A percentile compares a stretch with the other conserved stretches of the same genome.
Conservation (phyloP, 179 eudicot species). For the Pouteria campechiana region DNA sequence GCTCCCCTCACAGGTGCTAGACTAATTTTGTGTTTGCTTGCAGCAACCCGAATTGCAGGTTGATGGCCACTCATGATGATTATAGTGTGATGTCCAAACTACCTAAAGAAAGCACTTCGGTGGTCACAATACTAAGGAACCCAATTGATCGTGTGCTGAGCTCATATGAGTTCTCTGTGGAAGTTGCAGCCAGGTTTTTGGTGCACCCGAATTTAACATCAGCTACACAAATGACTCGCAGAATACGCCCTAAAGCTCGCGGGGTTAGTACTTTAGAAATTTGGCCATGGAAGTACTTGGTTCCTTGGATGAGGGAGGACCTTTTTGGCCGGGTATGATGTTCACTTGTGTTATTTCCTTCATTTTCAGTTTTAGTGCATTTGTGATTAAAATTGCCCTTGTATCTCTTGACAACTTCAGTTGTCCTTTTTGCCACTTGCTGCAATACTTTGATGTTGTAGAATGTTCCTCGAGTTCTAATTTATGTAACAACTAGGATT, state of each 20-base stretch:
- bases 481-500: too few relatives aligned
- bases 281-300: slow-evolving; percentile 99
- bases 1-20: too few relatives aligned
- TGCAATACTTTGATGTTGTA: too few relatives aligned
- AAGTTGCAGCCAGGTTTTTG: slow-evolving; percentile 92
- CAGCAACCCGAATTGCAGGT: slow-evolving; percentile 69
- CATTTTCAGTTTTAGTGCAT: too few relatives aligned
- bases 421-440: too few relatives aligned
- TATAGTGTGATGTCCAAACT: slow-evolving; percentile 84
- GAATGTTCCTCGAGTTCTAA: too few relatives aligned
- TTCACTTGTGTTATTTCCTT: not conserved
- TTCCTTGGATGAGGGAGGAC: slow-evolving; percentile 99
- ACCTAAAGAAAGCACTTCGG: slow-evolving; percentile 63
- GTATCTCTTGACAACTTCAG: too few relatives aligned
- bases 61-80: slow-evolving; percentile 84
- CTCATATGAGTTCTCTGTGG: slow-evolving; percentile 86
- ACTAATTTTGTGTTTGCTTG: slow-evolving; percentile 10
- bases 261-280: slow-evolving; percentile 80
- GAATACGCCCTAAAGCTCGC: slow-evolving; percentile 37
- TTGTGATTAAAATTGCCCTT: too few relatives aligned
- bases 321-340: slow-evolving; percentile 75
- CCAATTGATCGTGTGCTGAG: slow-evolving; percentile 95
- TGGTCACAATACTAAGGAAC: slow-evolving; percentile 80
- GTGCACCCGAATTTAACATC: slow-evolving; percentile 88
- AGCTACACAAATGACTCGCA: slow-evolving; percentile 37